Conservation (phyloP, 2,329 filamentous ascomycete genomes). For the Dichotomopilus funicola region DNA sequence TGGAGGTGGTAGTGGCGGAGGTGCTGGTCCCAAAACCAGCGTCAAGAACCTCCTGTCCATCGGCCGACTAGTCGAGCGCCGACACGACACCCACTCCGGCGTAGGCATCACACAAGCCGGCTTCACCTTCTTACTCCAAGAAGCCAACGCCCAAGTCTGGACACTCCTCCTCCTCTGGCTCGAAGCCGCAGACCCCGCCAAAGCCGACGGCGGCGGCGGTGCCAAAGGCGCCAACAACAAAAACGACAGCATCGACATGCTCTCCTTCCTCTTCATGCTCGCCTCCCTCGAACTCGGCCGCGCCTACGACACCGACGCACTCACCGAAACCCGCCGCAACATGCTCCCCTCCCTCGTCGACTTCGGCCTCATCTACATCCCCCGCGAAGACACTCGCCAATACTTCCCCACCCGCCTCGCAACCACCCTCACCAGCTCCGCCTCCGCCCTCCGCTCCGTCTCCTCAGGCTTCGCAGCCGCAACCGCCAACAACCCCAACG, state of each 20-base stretch:
- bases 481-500: constrained; percentile 38
- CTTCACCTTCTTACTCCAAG: constrained; percentile 90
- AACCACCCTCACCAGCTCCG: constrained; percentile 79
- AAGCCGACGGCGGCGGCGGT: constrained; percentile 38
- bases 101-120: constrained; percentile 84
- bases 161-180: constrained; percentile 89
- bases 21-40: constrained; percentile 59
- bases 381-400: constrained; percentile 48
- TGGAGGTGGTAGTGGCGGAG: constrained; percentile 37
- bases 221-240: constrained; percentile 27
- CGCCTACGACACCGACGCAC: constrained; percentile 78
- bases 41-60: constrained; percentile 79
- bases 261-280: constrained; percentile 93
- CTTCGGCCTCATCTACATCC: constrained; percentile 84
- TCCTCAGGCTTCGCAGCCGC: constrained; percentile 63
- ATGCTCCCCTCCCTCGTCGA: constrained; percentile 89
- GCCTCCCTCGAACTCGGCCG: constrained; percentile 87
- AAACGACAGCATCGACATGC: constrained; percentile 86
- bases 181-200: constrained; percentile 64
- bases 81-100: constrained; percentile 31
- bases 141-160: constrained; percentile 96
- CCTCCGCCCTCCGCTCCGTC: constrained; percentile 61
- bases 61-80: constrained; percentile 69
- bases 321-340: constrained; percentile 73
- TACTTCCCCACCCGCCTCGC: constrained; percentile 91